phyloP scores from a whole-genome alignment of 495 filamentous ascomycete species.

The Hyaloscypha finlandica region DNA sequence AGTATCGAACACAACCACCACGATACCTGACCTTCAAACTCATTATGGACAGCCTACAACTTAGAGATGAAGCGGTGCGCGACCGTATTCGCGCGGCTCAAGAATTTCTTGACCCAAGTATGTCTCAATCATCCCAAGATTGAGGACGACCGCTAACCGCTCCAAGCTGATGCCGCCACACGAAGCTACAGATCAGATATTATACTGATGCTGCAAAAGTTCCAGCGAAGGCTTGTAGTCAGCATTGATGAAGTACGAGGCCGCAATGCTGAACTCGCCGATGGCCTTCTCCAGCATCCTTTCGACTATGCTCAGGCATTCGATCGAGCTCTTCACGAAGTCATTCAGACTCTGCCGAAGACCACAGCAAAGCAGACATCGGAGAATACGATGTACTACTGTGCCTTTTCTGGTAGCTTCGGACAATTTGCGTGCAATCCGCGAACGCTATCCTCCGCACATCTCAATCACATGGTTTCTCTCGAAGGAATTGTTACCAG shows the following conservation, averaged over 20 bases:
- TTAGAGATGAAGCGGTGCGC: constrained; percentile 78
- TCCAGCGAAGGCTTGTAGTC: constrained; percentile 73
- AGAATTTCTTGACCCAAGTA: constrained; percentile 88
- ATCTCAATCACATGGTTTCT: constrained; percentile 94
- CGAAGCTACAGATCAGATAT: constrained; percentile 86
- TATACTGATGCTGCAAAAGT: constrained; percentile 90
- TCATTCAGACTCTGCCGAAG: constrained; percentile 75
- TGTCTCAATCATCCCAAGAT: constrained; percentile 32
- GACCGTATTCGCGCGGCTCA: constrained; percentile 78
- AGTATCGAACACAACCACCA: not conserved
- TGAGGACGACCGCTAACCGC: constrained; percentile 16
- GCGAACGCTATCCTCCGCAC: constrained; percentile 81
- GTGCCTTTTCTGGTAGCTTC: constrained; percentile 92
- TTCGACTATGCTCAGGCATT: constrained; percentile 89
- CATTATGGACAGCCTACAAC: constrained; percentile 69
- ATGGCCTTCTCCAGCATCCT: constrained; percentile 81
- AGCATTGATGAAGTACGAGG: constrained; percentile 93
- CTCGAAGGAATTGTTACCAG: constrained; percentile 98
- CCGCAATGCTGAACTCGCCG: constrained; percentile 85
- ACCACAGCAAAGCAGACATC: constrained; percentile 51
- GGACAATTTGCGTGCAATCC: constrained; percentile 95
- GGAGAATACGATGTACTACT: constrained; percentile 75
- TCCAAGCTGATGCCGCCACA: constrained; percentile 48
- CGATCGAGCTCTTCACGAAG: constrained; percentile 83
- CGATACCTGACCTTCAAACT: not conserved